Percentiles rank a stretch among this genome's conserved stretches.
These are phyloP conservation scores for Myrica gale DNA, from an alignment of 306 rosid species.

Conservation along the genomic window DNA sequence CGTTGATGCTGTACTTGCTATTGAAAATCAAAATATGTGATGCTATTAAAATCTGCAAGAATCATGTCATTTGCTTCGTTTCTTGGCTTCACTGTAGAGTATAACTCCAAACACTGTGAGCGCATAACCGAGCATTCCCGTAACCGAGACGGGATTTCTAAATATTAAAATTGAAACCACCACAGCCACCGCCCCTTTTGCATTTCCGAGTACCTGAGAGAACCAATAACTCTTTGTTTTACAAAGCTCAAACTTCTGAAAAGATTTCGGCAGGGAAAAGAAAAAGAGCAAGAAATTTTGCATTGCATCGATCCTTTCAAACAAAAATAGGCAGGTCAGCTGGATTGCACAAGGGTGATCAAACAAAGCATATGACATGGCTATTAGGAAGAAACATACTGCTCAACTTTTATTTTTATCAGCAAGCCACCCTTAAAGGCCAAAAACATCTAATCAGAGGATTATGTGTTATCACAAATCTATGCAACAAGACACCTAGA, in stretches of 20 bases:
- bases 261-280: neutral
- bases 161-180: constrained; percentile 93
- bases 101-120: constrained; percentile 91
- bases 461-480: neutral
- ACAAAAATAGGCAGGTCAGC: neutral
- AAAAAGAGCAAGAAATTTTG: neutral
- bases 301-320: neutral
- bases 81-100: constrained; percentile 96
- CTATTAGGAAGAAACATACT: neutral
- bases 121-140: constrained; percentile 94
- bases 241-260: constrained; percentile 8
- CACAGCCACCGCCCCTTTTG: constrained; percentile 98
- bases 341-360: neutral
- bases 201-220: constrained; percentile 94
- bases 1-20: constrained; percentile 33
- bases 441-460: no score
- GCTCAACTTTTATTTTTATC: neutral
- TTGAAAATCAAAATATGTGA: constrained; percentile 37
- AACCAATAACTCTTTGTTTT: constrained; percentile 22
- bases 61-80: constrained; percentile 79
- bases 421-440: neutral
- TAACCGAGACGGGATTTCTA: constrained; percentile 94
- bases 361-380: neutral
- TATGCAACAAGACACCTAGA: neutral
- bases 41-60: constrained; percentile 29